phyloP scores from a whole-genome alignment of 805 yeast genomes.

The Nakazawaea wyomingensis region DNA sequence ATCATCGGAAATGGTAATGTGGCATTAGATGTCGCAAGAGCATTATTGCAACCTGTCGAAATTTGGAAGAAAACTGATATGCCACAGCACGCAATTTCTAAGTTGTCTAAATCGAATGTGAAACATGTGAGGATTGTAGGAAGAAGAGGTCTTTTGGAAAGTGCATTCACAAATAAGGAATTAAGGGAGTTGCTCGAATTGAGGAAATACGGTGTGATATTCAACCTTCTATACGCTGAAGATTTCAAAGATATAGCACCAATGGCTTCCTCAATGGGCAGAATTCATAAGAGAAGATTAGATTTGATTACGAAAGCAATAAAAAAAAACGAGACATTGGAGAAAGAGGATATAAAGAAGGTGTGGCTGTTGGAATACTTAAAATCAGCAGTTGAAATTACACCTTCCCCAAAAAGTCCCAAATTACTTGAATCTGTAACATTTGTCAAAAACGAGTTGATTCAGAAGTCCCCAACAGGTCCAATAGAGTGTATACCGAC shows the following conservation, averaged over 20 bases:
- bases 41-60: constrained; percentile 55
- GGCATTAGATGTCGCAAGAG: constrained; percentile 84
- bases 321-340: constrained; percentile 8
- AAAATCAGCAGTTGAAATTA: constrained; percentile 54
- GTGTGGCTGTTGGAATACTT: constrained; percentile 70
- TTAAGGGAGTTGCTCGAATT: constrained; percentile 76
- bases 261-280: constrained; percentile 29
- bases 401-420: constrained; percentile 31
- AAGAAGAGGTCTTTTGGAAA: constrained; percentile 77
- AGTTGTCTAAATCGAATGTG: constrained; percentile 50
- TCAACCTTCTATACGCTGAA: constrained; percentile 42
- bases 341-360: constrained; percentile 17
- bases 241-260: constrained; percentile 26
- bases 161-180: constrained; percentile 91
- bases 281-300: constrained; percentile 62
- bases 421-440: constrained; percentile 37
- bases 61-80: constrained; percentile 74
- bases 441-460: constrained; percentile 44
- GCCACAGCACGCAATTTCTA: constrained; percentile 49
- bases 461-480: constrained; percentile 30
- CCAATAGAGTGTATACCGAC: constrained; percentile 32
- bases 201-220: constrained; percentile 37
- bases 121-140: constrained; percentile 69
- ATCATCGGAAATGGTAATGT: constrained; percentile 98
- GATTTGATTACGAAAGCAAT: constrained; percentile 47